phyloP scores from a whole-genome alignment of 176 grass and related monocot species.

The Hordeum vulgare region MorexV3_pseudomolecules_assembly NC_058522.1:2405389-2405888 shows the following conservation, averaged over 20 bases:
- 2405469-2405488: neutral
- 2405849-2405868: slow-evolving; percentile 13
- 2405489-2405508: neutral
- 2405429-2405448: neutral
- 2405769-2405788: neutral
- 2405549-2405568: neutral
- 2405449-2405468: neutral
- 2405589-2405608: neutral
- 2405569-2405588: neutral
- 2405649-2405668: neutral
- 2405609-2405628: neutral
- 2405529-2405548: neutral
- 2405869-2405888: slow-evolving; percentile 27
- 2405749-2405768: neutral
- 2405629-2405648: neutral
- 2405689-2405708: neutral
- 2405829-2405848: neutral
- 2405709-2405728: neutral
- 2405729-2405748: neutral
- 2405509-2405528: neutral
- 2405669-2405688: neutral
- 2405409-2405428: neutral
- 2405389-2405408: neutral
- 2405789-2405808: neutral
- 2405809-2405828: neutral